phyloP scores from a whole-genome alignment of 768 basidiomycete genomes.

The Termitomyces sp. region DNA sequence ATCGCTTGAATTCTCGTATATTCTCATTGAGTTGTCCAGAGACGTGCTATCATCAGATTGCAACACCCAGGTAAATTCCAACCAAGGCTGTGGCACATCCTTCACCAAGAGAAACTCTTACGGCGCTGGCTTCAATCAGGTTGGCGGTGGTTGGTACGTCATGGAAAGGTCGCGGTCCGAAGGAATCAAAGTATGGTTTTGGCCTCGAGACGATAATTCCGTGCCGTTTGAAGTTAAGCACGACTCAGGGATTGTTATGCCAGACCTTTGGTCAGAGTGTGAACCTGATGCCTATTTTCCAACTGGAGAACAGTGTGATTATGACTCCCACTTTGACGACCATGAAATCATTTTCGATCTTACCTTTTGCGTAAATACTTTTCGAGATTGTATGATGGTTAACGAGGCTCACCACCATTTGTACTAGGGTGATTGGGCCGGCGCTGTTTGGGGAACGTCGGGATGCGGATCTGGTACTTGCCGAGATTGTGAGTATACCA shows the following conservation, averaged over 20 bases:
- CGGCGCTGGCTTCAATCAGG: conserved; percentile 41
- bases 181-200: conserved; percentile 61
- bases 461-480: conserved; percentile 38
- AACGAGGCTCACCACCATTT: background rate
- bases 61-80: conserved; percentile 42
- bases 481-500: conserved; percentile 34
- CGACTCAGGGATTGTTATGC: conserved; percentile 11
- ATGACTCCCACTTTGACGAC: conserved; percentile 43
- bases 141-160: conserved; percentile 58
- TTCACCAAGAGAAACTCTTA: conserved; percentile 35
- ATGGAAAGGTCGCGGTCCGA: conserved; percentile 32
- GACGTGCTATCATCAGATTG: conserved; percentile 37
- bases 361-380: conserved; percentile 50
- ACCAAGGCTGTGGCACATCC: conserved; percentile 56
- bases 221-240: conserved; percentile 37
- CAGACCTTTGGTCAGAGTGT: conserved; percentile 29
- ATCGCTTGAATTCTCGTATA: background rate
- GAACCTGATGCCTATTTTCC: conserved; percentile 45
- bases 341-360: conserved; percentile 53
- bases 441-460: conserved; percentile 27
- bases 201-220: conserved; percentile 37
- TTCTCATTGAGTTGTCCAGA: conserved; percentile 20
- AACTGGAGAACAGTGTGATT: conserved; percentile 37
- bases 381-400: background rate
- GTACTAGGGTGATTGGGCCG: conserved; percentile 49